These are phyloP conservation scores for Lupinus albus DNA, from an alignment of 306 rosid species.

Conservation along the genomic window DNA sequence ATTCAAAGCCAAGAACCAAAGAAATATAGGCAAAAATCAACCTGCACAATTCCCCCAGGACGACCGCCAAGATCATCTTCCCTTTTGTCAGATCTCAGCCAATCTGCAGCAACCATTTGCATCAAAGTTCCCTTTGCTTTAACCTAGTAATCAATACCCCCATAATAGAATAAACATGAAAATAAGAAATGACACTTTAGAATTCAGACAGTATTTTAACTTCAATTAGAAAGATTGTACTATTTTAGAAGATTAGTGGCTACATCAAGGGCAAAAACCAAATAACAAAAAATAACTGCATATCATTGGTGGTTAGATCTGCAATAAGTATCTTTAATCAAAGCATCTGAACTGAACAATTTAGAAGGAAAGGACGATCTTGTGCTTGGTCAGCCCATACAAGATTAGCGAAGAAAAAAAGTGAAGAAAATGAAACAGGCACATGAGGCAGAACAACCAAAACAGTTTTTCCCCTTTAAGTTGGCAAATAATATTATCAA, in stretches of 20 bases:
- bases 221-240: constrained; percentile 10
- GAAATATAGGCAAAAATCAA: constrained; percentile 31
- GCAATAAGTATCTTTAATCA: constrained; percentile 23
- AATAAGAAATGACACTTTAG: constrained; percentile 9
- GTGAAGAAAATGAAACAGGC: constrained; percentile 20
- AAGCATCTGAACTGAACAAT: constrained; percentile 28
- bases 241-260: constrained; percentile 29
- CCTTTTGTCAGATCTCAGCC: constrained; percentile 84
- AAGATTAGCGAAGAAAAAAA: constrained; percentile 12
- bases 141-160: constrained; percentile 52
- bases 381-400: not conserved
- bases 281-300: constrained; percentile 24
- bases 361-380: constrained; percentile 24
- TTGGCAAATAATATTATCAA: constrained; percentile 16
- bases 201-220: not conserved
- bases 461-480: constrained; percentile 16
- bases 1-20: constrained; percentile 36
- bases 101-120: constrained; percentile 97
- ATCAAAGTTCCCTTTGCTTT: constrained; percentile 84
- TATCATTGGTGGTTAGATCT: not conserved
- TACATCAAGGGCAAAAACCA: constrained; percentile 18
- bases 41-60: constrained; percentile 85
- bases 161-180: constrained; percentile 11
- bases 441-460: constrained; percentile 8
- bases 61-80: constrained; percentile 90